These are phyloP conservation scores for Macroventuria anomochaeta DNA, from an alignment of 2,329 filamentous ascomycete species.

Conservation along the genomic window DNA sequence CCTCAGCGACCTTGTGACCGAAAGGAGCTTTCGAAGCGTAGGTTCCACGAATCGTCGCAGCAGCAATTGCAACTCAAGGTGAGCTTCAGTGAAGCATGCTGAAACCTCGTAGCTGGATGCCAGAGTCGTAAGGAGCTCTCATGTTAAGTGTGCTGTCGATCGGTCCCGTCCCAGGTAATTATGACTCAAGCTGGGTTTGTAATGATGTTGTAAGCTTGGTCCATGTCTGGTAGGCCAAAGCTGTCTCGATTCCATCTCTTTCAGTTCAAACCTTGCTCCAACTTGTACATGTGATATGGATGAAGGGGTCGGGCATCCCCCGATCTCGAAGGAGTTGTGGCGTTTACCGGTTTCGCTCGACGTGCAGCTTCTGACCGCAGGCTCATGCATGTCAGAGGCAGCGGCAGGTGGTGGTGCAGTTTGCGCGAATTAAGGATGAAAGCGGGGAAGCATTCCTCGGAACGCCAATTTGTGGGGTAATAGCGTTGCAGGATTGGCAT, in stretches of 20 bases:
- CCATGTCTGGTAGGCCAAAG: neutral
- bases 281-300: neutral
- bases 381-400: conserved; percentile 45
- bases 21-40: neutral
- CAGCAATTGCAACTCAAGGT: neutral
- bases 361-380: conserved; percentile 20
- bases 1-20: neutral
- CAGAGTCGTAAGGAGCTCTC: neutral
- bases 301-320: neutral
- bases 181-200: too few relatives aligned
- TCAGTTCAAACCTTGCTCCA: neutral
- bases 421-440: conserved; percentile 39
- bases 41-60: conserved; percentile 2
- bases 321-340: neutral
- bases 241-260: neutral
- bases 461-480: conserved; percentile 50
- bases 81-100: neutral
- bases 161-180: too few relatives aligned
- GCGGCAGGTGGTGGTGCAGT: conserved; percentile 27
- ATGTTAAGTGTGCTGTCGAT: neutral
- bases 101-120: neutral
- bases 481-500: conserved; percentile 32
- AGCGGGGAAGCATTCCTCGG: conserved; percentile 41
- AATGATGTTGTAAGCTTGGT: too few relatives aligned
- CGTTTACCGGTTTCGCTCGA: neutral